These are phyloP conservation scores for Globisporangium spinosum DNA, from an alignment of 352 stramenopile species.

Conservation along the genomic window DNA sequence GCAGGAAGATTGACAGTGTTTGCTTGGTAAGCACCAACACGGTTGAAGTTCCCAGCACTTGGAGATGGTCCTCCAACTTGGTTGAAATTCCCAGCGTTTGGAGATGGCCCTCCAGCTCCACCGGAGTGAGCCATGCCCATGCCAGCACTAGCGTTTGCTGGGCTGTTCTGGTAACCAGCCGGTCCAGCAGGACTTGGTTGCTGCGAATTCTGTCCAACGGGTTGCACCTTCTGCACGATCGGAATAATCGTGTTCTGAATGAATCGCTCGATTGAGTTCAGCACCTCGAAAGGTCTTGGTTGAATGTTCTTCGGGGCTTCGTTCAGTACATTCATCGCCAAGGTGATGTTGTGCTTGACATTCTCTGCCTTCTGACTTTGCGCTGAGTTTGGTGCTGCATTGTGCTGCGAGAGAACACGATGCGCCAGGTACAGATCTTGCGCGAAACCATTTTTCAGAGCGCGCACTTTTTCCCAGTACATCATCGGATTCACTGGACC, in stretches of 20 bases:
- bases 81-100: neutral
- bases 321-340: slow-evolving; percentile 66
- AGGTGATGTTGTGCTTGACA: slow-evolving; percentile 76
- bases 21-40: slow-evolving; percentile 5
- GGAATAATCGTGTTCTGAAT: slow-evolving; percentile 74
- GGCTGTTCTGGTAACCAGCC: slow-evolving; percentile 4
- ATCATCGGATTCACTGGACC: slow-evolving; percentile 31
- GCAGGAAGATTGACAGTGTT: neutral
- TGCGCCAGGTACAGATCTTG: slow-evolving; percentile 56
- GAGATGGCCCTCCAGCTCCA: neutral
- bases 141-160: neutral
- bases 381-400: slow-evolving; percentile 47
- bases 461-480: slow-evolving; percentile 74
- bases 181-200: slow-evolving; percentile 8
- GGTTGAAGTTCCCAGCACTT: neutral
- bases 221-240: slow-evolving; percentile 66
- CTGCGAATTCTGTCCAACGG: slow-evolving; percentile 12
- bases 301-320: slow-evolving; percentile 41
- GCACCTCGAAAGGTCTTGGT: slow-evolving; percentile 58
- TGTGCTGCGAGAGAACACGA: slow-evolving; percentile 63
- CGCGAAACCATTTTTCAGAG: slow-evolving; percentile 44
- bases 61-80: slow-evolving; percentile 6
- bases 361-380: slow-evolving; percentile 75
- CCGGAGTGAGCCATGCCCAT: neutral
- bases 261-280: slow-evolving; percentile 80